Percentiles rank a stretch among this genome's conserved stretches.
These are phyloP conservation scores for Lunularia cruciata DNA, from an alignment of 225 moss, liverwort and hornwort genomes.

Conservation along the genomic window DNA sequence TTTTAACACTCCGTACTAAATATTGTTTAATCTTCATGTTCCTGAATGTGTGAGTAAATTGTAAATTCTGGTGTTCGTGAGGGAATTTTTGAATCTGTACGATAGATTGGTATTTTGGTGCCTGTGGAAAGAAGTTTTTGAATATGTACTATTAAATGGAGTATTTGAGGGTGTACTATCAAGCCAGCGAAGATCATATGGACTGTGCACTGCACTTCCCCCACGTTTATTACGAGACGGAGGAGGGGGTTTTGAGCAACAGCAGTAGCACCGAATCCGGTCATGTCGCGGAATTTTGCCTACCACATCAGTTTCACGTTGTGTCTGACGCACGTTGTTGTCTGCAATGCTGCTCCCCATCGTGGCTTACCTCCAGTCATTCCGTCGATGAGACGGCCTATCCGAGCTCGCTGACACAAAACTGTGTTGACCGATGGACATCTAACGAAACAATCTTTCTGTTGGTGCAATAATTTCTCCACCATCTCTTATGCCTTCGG, in stretches of 20 bases:
- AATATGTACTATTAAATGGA: too few relatives aligned
- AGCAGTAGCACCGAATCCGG: not conserved
- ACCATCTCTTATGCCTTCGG: not conserved
- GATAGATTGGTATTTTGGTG: too few relatives aligned
- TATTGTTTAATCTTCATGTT: not conserved
- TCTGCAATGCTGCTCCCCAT: not conserved
- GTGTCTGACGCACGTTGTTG: not conserved
- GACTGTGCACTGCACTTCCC: not conserved
- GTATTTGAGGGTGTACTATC: too few relatives aligned
- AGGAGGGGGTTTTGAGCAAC: not conserved
- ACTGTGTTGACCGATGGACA: too few relatives aligned
- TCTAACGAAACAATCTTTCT: not conserved
- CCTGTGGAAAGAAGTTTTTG: too few relatives aligned
- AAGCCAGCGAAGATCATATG: not conserved
- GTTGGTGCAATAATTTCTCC: not conserved
- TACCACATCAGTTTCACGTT: not conserved
- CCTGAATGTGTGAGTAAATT: not conserved
- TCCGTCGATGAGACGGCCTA: not conserved
- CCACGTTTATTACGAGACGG: too few relatives aligned
- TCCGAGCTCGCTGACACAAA: too few relatives aligned
- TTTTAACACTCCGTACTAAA: not conserved
- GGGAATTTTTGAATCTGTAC: not conserved
- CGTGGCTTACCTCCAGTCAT: not conserved
- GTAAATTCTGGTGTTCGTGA: not conserved
- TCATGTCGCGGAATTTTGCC: conserved; percentile 1